Evolutionary conservation across 345 rosid genomes (phyloP), one percentile per base, ranked within the genome.

Genomic region (Mallotus nudiflorus): DNA sequence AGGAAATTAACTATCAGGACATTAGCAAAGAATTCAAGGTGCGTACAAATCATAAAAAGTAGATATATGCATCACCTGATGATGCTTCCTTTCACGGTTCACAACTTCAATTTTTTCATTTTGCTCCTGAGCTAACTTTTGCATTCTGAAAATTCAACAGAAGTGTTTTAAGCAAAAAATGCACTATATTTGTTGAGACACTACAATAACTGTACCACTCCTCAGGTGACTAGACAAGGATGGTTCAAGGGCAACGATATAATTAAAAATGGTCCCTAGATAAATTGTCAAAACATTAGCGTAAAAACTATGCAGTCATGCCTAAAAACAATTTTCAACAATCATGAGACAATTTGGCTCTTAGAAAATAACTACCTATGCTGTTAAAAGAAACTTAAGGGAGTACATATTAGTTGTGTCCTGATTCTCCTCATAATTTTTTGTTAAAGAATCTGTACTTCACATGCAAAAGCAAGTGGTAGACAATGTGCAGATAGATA

Each of bases 21-120:
- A 73, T 22, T 59, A 67, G 33, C 14, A 40, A 31, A 61, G 37
- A 0, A 63, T 28, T 37, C 54, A 73, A 54, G 33, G 40, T 76
- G 52, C 54, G 46, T n/a, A 65, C 24, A 63, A 42, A 1, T 42
- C 46, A 12, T 12, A 42, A 42, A 22, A 15, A 15, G 8, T 25
- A 35, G 27, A 72, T 44, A 59, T 66, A 40, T 24, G 75, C 62
- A 70, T 81, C 55, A 92, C 99, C 98, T 95, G 99, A 78, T 95
- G 97, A 75, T 83, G 89, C 73, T 92, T 95, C 73, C 99, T 89
- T 77, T 90, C 97, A 54, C 96, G 96, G 51, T 92, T 95, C 60
- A 95, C 97, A n/a, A 83, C 77, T 82, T 89, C 99, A 64, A 92
- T 95, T 73, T 86, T 83, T 65, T 87, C 92, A 79, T 89, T 86